These are phyloP conservation scores for Durotheca rogersii DNA, from an alignment of 495 filamentous ascomycete genomes.

Conservation along the genomic window DNA sequence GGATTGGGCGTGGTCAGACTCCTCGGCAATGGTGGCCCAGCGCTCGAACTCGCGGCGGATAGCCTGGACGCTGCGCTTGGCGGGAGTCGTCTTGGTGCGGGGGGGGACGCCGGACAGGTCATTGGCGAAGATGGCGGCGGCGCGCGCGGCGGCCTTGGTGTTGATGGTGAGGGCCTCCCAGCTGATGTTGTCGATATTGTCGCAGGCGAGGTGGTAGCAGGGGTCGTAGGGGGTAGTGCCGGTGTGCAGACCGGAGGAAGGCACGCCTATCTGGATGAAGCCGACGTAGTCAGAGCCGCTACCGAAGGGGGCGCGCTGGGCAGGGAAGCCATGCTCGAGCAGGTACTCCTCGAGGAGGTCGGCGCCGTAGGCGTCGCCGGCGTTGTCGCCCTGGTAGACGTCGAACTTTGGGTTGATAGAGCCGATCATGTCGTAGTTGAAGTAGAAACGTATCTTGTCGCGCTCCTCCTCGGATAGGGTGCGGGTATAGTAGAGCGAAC, in stretches of 20 bases:
- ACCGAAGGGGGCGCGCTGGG: slow-evolving; percentile 26
- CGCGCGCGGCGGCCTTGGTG: slow-evolving; percentile 50
- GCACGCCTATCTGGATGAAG: slow-evolving; percentile 48
- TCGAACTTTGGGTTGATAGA: slow-evolving; percentile 61
- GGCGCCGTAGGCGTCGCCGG: slow-evolving; percentile 42
- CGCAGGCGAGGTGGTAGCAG: slow-evolving; percentile 44
- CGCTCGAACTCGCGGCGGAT: too few species aligned
- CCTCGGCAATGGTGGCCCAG: too few species aligned
- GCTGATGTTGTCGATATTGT: slow-evolving; percentile 37
- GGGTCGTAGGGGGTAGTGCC: slow-evolving; percentile 37
- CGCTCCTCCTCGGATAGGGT: slow-evolving; percentile 30
- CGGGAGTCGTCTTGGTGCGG: slow-evolving; percentile 22
- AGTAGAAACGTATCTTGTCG: slow-evolving; percentile 38
- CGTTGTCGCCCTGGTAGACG: slow-evolving; percentile 53
- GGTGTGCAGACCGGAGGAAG: slow-evolving; percentile 48
- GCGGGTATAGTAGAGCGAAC: slow-evolving; percentile 39
- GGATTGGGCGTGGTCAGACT: too few species aligned
- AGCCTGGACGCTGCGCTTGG: too few species aligned
- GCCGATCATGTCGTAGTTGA: slow-evolving; percentile 56
- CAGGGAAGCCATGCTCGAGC: slow-evolving; percentile 31
- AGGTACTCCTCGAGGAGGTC: slow-evolving; percentile 37
- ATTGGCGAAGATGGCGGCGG: slow-evolving; percentile 52
- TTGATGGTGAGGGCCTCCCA: slow-evolving; percentile 37
- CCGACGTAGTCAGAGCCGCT: slow-evolving; percentile 41
- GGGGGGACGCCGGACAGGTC: slow-evolving; percentile 44